Base-by-base conservation (phyloP, 2,329 filamentous ascomycete genomes). In the Orbilia quercus region DNA sequence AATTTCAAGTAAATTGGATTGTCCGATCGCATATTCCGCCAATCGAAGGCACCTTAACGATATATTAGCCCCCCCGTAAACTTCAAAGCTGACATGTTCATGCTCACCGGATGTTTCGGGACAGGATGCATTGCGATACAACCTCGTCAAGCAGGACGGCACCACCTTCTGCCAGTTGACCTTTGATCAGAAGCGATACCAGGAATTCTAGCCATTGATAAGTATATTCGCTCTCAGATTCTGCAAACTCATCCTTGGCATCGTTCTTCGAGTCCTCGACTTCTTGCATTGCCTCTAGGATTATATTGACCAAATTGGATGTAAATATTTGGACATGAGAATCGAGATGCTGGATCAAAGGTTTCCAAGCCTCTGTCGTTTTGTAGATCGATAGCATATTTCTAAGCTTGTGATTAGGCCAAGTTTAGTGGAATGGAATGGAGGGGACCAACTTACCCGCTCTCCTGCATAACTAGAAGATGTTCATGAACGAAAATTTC, bases 201-300 rank as follows among this genome's bases (percentile, higher is more conserved):
- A 73, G 16, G 45, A 73, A 73, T 22, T 73, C 69, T 7, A 73
- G 54, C 69, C 69, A 73, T 38, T 73, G 69, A 22, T 73, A 73
- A 1, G 60, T 73, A 45, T 73, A 73, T 45, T 73, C 60, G 48
- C 54, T 73, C 40, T 73, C 69, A 9, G 69, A 66, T 16, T 73
- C 69, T 18, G 60, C 60, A 57, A 73, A 73, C 20, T 73, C 69
- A 48, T 73, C 60, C 12, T 38, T 47, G n/a, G 20, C 28, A 23
- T 66, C 60, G 31, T 44, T 38, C 23, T 62, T 51, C 2, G 47
- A 55, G 22, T 66, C 69, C 6, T 66, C 60, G 11, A 42, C 60
- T 25, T 66, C 69, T 36, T 73, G 69, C 40, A 73, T 60, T 9
- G 69, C 69, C 31, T 74, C 63, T 2, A 74, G 62, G 45, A 74